Conservation (phyloP, 1,284 basidiomycete species). For the Tylopilus microsporus region DNA sequence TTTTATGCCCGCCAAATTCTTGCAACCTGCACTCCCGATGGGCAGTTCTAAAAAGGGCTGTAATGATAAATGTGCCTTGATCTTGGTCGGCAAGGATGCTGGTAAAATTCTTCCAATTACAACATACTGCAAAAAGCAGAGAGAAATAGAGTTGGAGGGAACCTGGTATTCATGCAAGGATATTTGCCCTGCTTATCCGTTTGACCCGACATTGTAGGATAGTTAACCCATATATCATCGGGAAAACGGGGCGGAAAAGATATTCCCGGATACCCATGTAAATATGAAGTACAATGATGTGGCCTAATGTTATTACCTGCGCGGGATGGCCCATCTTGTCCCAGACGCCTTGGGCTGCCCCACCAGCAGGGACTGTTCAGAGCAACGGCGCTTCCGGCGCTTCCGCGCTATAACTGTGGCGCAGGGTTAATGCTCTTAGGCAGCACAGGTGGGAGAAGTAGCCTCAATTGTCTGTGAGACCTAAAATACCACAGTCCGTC, state of each 20-base stretch:
- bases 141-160: background rate
- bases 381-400: too few species aligned
- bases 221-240: too few species aligned
- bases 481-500: slow-evolving; percentile 33
- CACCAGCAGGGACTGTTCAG: too few species aligned
- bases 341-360: too few species aligned
- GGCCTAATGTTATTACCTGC: too few species aligned
- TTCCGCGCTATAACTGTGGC: too few species aligned
- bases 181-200: background rate
- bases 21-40: background rate
- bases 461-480: slow-evolving; percentile 73
- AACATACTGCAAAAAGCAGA: background rate
- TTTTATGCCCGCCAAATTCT: background rate
- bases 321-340: too few species aligned
- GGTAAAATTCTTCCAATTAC: background rate
- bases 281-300: too few species aligned
- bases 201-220: background rate
- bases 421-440: slow-evolving; percentile 31
- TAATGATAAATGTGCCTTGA: background rate
- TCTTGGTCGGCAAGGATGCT: background rate
- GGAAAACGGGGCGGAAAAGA: too few species aligned
- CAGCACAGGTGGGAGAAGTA: slow-evolving; percentile 67
- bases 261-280: too few species aligned
- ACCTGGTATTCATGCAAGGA: background rate
- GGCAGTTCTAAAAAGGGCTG: background rate